Evolutionary conservation across 1,139 yeast species (phyloP).

Genomic region (Waltiozyma sp.): DNA sequence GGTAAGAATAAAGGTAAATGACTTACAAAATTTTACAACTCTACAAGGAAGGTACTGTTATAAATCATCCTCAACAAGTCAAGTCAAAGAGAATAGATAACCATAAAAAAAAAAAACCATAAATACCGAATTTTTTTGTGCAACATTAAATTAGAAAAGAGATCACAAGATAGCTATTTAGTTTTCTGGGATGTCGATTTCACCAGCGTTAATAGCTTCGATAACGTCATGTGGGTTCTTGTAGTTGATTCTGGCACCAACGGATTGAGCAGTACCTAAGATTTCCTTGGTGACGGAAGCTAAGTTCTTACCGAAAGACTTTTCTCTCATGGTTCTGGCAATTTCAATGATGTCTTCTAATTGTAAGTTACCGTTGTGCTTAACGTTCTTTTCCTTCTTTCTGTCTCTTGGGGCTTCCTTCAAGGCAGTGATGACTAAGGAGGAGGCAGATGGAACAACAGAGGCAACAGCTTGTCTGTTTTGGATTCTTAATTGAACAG

Average conservation of each 20-base stretch:
- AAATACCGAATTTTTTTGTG: background rate
- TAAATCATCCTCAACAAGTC: too few relatives aligned
- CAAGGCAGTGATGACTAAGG: slow-evolving; percentile 97
- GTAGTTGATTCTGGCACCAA: slow-evolving; percentile 98
- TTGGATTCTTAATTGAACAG: slow-evolving; percentile 97
- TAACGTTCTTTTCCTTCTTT: slow-evolving; percentile 99
- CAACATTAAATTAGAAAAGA: background rate
- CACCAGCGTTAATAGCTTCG: slow-evolving; percentile 97
- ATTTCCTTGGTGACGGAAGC: slow-evolving; percentile 97
- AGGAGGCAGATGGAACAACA: slow-evolving; percentile 99
- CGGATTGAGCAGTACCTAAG: slow-evolving; percentile 99
- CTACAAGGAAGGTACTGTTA: too few relatives aligned
- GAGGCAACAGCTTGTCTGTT: slow-evolving; percentile 99
- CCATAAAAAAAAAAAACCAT: too few relatives aligned
- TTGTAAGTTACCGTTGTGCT: slow-evolving; percentile 98
- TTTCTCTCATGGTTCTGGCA: slow-evolving; percentile 96
- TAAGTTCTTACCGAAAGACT: slow-evolving; percentile 96
- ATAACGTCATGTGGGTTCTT: slow-evolving; percentile 99
- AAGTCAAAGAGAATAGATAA: too few relatives aligned
- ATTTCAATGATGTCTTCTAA: slow-evolving; percentile 93
- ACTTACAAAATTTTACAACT: too few relatives aligned
- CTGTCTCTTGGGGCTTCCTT: slow-evolving; percentile 99
- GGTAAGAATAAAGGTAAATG: too few relatives aligned
- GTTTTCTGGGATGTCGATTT: slow-evolving; percentile 90
- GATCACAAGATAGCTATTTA: slow-evolving; percentile 23